Conservation (phyloP, 169 alveolate genomes). For the Eimeria praecox region DNA sequence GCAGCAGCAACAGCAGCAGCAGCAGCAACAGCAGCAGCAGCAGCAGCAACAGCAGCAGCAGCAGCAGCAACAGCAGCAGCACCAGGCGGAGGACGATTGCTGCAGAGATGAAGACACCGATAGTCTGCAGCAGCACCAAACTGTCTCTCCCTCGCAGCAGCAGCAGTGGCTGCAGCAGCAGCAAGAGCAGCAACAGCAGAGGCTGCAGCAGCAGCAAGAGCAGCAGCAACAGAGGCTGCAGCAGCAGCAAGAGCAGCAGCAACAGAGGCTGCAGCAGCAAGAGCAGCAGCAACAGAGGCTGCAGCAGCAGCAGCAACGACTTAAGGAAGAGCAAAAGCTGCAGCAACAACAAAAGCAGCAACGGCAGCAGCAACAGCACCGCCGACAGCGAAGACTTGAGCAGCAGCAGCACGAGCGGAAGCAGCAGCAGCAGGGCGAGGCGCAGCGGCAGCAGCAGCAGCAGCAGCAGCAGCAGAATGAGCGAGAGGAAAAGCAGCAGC, state of each 20-base stretch:
- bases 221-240: conserved; percentile 8
- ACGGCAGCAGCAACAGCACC: neutral
- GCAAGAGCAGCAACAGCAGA: neutral
- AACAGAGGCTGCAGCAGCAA: neutral
- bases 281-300: neutral
- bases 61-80: neutral
- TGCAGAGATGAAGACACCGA: no score
- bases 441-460: neutral
- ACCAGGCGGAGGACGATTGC: no score
- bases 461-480: neutral
- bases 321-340: no score
- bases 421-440: neutral
- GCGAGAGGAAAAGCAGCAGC: neutral
- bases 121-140: no score
- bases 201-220: neutral
- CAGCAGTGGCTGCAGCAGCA: conserved; percentile 8
- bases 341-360: neutral
- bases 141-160: neutral
- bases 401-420: neutral
- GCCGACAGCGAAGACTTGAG: neutral
- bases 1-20: neutral
- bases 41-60: neutral
- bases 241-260: neutral
- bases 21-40: neutral
- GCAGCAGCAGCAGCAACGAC: neutral